Percentiles rank a stretch among this genome's conserved stretches.
Evolutionary conservation across 441 rosid genomes (phyloP).

Genomic region (Bocquillonia castaneifolia): DNA sequence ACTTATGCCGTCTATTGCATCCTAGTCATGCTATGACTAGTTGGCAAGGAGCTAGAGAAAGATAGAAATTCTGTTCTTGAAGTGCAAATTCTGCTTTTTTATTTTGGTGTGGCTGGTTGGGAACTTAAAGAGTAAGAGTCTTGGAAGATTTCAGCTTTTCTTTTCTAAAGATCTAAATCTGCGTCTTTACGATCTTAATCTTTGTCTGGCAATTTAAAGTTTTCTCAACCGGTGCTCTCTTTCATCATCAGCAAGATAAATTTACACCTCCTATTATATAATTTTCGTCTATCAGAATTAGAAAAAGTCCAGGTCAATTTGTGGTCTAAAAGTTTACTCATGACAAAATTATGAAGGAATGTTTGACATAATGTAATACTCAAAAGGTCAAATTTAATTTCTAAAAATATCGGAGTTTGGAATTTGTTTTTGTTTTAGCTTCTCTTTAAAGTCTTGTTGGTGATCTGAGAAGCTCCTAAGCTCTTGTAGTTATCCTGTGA

Average conservation of each 20-base stretch:
- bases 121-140: background rate
- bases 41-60: background rate
- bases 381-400: too few species aligned
- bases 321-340: background rate
- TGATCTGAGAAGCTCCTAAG: background rate
- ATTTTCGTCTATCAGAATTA: too few species aligned
- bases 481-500: background rate
- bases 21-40: background rate
- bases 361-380: background rate
- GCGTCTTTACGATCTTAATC: background rate
- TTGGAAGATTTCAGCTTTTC: background rate
- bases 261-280: background rate
- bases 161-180: too few species aligned
- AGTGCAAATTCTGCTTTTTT: conserved; percentile 1
- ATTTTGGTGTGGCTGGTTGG: background rate
- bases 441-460: background rate
- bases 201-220: background rate
- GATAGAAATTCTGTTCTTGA: background rate
- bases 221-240: background rate
- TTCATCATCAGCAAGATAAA: background rate
- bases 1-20: background rate
- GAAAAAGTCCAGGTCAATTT: background rate
- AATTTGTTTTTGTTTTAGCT: background rate
- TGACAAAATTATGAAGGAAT: background rate
- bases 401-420: background rate